Evolutionary conservation across 768 basidiomycete genomes (phyloP).

Genomic region (Hebeloma cylindrosporum): DNA sequence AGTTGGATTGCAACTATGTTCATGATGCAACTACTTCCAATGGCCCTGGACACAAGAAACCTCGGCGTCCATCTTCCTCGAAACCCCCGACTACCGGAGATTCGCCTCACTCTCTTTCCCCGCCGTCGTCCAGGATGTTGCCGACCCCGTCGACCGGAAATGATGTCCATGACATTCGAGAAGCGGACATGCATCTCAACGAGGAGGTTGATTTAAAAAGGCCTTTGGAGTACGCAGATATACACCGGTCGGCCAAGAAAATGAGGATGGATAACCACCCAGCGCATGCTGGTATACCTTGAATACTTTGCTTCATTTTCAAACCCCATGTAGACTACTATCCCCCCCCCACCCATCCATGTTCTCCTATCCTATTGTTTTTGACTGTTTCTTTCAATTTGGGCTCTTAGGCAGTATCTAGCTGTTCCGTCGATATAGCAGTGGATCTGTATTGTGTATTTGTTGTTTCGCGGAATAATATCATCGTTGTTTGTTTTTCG

Average conservation of each 20-base stretch:
- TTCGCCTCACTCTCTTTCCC: slow-evolving; percentile 50
- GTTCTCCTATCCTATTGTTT: slow-evolving; percentile 32
- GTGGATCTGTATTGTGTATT: slow-evolving; percentile 32
- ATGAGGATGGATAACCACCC: slow-evolving; percentile 63
- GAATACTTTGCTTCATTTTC: slow-evolving; percentile 32
- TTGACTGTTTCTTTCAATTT: slow-evolving; percentile 26
- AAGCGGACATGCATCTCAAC: slow-evolving; percentile 41
- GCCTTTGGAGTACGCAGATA: slow-evolving; percentile 53
- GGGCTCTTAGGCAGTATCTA: slow-evolving; percentile 27
- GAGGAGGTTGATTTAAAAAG: slow-evolving; percentile 62
- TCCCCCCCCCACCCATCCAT: slow-evolving; percentile 23
- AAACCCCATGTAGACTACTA: slow-evolving; percentile 35
- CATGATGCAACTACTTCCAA: slow-evolving; percentile 51
- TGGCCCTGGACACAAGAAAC: slow-evolving; percentile 44
- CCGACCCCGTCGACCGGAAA: slow-evolving; percentile 47
- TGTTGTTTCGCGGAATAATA: slow-evolving; percentile 21
- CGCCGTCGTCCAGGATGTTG: slow-evolving; percentile 56
- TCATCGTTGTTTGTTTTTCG: slow-evolving; percentile 17
- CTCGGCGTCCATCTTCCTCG: slow-evolving; percentile 55
- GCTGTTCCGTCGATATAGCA: slow-evolving; percentile 19
- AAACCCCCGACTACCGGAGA: slow-evolving; percentile 39
- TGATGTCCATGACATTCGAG: slow-evolving; percentile 38
- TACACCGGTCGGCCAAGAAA: slow-evolving; percentile 62
- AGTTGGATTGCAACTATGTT: slow-evolving; percentile 77
- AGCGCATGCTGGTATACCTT: slow-evolving; percentile 53